Evolutionary conservation across 2,329 filamentous ascomycete genomes (phyloP), one percentile per base, ranked within the genome.

Genomic region (Fusarium buharicum): DNA sequence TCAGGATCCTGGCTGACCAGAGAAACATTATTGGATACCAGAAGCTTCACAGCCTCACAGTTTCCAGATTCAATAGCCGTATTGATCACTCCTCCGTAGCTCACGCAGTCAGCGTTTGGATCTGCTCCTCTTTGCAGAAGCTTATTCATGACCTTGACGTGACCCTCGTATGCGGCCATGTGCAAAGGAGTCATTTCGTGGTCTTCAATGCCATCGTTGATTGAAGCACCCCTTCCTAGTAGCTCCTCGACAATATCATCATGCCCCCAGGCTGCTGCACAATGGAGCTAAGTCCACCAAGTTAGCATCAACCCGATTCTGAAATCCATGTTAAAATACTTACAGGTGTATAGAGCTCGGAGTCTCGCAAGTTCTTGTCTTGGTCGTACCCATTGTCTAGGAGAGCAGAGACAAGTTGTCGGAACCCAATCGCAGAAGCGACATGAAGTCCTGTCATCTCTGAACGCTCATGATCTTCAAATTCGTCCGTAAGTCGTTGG

Each of bases 61-160:
- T 78, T 79, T 4, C 78, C 77, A 2, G 77, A 79, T 10, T 68
- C 71, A 10, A 80, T 80, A 1, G 78, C 78, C 1, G 76, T 73
- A 34, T 78, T 79, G 14, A 80, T 72, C 0, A 79, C 77, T 0
- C 72, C 74, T 0, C 76, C 48, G 67, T 69, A 18, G 65, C 66
- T 1, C 57, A 45, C 7, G 62, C 67, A 40, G 53, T 59, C 22
- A 1, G 76, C 75, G 38, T 79, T 77, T 1, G 75, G 67, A 28
- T 78, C 67, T 3, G 77, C 78, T 6, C 73, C 73, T 53, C 74
- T 67, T 13, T 75, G 53, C 0, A 80, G 63, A 3, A 80, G 66
- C 45, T 75, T 77, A 14, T 69, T 70, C 77, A 80, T 80, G 4
- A 77, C 75, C 18, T 75, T 72, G 4, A 78, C 73, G 20, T 78